Conservation (phyloP, 768 basidiomycete species). For the Mycena haematopus region DNA sequence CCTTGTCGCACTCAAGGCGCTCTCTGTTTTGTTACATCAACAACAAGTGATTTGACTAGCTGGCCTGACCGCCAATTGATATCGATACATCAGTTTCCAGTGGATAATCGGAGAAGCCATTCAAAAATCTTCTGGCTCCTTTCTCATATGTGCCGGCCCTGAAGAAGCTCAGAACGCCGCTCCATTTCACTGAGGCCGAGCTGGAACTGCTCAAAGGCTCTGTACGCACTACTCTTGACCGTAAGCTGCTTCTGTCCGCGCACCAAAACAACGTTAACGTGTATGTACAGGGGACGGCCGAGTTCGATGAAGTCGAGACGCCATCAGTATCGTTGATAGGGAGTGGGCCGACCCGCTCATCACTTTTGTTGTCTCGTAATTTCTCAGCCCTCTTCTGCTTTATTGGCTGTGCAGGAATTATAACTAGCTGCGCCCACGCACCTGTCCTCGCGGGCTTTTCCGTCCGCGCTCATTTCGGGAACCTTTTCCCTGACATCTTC, state of each 20-base stretch:
- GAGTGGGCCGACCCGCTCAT: constrained; percentile 61
- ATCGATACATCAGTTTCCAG: constrained; percentile 68
- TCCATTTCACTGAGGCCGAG: constrained; percentile 74
- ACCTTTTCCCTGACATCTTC: constrained; percentile 58
- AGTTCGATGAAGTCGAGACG: constrained; percentile 64
- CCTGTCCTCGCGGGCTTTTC: constrained; percentile 89
- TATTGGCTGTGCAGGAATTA: constrained; percentile 51
- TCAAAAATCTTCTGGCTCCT: constrained; percentile 44
- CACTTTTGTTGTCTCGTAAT: constrained; percentile 61
- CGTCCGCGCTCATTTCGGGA: constrained; percentile 76
- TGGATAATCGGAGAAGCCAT: constrained; percentile 51
- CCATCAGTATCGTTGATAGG: constrained; percentile 42
- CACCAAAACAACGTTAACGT: not conserved
- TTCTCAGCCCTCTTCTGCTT: constrained; percentile 14
- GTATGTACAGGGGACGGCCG: constrained; percentile 53
- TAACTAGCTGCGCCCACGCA: constrained; percentile 79
- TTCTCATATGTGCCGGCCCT: constrained; percentile 70
- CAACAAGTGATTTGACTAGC: constrained; percentile 26
- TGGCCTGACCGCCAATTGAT: constrained; percentile 76
- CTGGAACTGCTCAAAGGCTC: constrained; percentile 67
- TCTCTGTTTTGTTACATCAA: constrained; percentile 51
- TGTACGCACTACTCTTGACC: constrained; percentile 78
- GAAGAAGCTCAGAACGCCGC: constrained; percentile 67
- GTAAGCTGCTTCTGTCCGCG: constrained; percentile 34
- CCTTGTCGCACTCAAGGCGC: constrained; percentile 55